Evolutionary conservation across 2,329 filamentous ascomycete genomes (phyloP), one percentile per base, ranked within the genome.

Genomic region (Phialophora verrucosa): DNA sequence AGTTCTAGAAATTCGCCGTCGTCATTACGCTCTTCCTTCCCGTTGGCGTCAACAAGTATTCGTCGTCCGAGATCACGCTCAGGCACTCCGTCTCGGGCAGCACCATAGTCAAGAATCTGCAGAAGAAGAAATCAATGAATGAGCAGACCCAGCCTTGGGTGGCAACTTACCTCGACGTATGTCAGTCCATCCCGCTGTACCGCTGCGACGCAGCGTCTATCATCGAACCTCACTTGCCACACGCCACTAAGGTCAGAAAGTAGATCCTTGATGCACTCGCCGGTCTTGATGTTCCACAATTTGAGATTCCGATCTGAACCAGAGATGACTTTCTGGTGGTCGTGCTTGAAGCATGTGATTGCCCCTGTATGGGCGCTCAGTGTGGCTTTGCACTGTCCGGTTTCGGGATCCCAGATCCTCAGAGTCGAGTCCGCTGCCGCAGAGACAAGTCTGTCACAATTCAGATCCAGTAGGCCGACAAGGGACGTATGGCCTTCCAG

Each of bases 201-300:
- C 53, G 95, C 95, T 66, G 95, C 95, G 64, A 99, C 95, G 77
- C 95, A 99, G 77, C 94, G 87, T 72, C 95, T 86, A 76, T 96
- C 92, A 75, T 99, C 93, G 80, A 99, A 99, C 75, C 95, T 95
- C 74, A 99, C 95, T 81, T 99, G 95, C 95, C 95, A 99, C 7
- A 99, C 95, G n/a, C 94, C 93, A 72, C 90, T 94, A 42, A 99
- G 84, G 75, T 97, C 93, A 14, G 92, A 97, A 74, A 99, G 83
- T 50, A 99, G 85, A 78, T 99, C 94, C 72, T 94, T 91, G 60
- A 97, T 88, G 76, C 93, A 97, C 74, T 97, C 91, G 57, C 95
- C 95, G 1, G 90, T 96, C 74, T 89, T 88, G 58, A 97, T 91
- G 75, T 99, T 92, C 95, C 95, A 99, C 92, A 99, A 96, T 83